phyloP scores from a whole-genome alignment of 2,329 filamentous ascomycete species.

The Diplodia mutila region DNA sequence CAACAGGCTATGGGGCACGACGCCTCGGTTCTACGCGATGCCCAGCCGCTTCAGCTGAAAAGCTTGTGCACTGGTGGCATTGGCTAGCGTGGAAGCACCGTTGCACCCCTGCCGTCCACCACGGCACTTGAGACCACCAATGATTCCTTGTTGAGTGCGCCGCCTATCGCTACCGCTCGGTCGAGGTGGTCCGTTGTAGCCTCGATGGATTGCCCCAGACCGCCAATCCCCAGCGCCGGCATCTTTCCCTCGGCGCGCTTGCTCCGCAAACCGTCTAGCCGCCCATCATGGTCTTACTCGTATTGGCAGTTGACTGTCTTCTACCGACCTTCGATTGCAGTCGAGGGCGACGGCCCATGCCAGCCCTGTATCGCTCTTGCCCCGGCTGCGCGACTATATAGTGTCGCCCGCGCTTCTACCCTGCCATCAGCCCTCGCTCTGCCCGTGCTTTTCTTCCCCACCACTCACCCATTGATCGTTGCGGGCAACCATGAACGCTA shows the following conservation, averaged over 20 bases:
- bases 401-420: neutral
- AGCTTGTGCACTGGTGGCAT: neutral
- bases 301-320: slow-evolving; percentile 26
- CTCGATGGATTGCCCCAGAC: neutral
- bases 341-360: too few species aligned
- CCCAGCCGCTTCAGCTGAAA: neutral
- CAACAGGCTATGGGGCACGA: neutral
- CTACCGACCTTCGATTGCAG: slow-evolving; percentile 24
- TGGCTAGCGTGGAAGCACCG: too few species aligned
- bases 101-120: too few species aligned
- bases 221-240: neutral
- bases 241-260: neutral
- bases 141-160: neutral
- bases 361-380: too few species aligned
- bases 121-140: neutral
- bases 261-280: neutral
- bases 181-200: neutral
- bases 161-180: neutral
- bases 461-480: neutral
- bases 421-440: neutral
- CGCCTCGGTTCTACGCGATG: neutral
- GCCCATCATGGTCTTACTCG: slow-evolving; percentile 17
- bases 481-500: slow-evolving; percentile 29
- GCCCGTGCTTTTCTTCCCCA: neutral
- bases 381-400: slow-evolving; percentile 21